Conservation (phyloP, 345 rosid genomes). For the Aquilaria yunnanensis region DNA sequence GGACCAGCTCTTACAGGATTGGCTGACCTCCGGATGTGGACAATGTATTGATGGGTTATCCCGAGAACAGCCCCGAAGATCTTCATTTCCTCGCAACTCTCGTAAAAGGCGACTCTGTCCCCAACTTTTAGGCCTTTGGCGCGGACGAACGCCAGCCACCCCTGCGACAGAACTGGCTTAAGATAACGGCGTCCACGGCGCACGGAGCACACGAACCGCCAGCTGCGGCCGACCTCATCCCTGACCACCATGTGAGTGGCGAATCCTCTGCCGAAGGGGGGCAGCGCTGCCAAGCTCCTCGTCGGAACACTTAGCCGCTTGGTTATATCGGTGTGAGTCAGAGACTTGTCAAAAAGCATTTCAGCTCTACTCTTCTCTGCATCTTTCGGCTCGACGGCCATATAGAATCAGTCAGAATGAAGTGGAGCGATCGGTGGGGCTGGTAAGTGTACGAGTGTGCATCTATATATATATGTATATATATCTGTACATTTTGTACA, state of each 20-base stretch:
- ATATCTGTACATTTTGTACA: too few species aligned
- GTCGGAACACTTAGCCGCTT: not conserved
- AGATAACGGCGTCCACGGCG: not conserved
- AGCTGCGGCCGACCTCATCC: not conserved
- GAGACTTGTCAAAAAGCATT: not conserved
- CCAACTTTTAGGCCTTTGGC: not conserved
- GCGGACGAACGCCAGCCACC: not conserved
- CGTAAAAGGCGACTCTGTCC: not conserved
- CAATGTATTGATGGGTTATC: too few species aligned
- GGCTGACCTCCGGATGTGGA: too few species aligned
- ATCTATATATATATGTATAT: too few species aligned
- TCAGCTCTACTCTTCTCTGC: not conserved
- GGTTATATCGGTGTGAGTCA: not conserved
- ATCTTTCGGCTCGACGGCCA: not conserved
- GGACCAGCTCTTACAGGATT: too few species aligned
- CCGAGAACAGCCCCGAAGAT: not conserved
- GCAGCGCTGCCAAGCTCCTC: not conserved
- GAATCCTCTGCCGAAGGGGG: not conserved
- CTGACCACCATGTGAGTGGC: not conserved
- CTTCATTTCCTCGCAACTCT: not conserved
- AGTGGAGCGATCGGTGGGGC: too few species aligned
- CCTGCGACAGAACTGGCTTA: not conserved
- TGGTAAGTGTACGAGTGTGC: too few species aligned
- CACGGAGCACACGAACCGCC: constrained; percentile 1
- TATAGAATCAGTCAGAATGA: too few species aligned